These are phyloP conservation scores for Neurospora terricola DNA, from an alignment of 495 filamentous ascomycete species.

Conservation along the genomic window DNA sequence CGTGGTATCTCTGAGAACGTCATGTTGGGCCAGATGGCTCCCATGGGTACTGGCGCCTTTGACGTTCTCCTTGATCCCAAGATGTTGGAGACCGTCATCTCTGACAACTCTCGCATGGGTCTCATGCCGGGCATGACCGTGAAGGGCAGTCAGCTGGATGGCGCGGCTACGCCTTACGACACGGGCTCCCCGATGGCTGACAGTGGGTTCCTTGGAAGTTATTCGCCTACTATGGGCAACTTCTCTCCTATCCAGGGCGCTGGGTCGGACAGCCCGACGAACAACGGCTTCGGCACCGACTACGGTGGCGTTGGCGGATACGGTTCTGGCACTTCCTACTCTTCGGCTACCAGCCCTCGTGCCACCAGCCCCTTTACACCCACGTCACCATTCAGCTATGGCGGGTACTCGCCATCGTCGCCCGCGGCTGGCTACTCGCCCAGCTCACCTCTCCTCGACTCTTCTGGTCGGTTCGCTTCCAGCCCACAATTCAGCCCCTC, in stretches of 20 bases:
- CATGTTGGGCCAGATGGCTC: slow-evolving; percentile 94
- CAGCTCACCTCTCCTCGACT: slow-evolving; percentile 50
- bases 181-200: slow-evolving; percentile 80
- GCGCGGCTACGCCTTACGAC: slow-evolving; percentile 91
- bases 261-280: slow-evolving; percentile 60
- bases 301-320: slow-evolving; percentile 31
- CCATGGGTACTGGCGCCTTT: slow-evolving; percentile 90
- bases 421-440: slow-evolving; percentile 67
- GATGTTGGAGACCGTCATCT: slow-evolving; percentile 90
- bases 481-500: slow-evolving; percentile 65
- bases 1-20: slow-evolving; percentile 97
- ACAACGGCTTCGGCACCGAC: slow-evolving; percentile 50
- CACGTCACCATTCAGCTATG: slow-evolving; percentile 55
- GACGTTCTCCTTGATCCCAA: slow-evolving; percentile 86
- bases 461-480: slow-evolving; percentile 54
- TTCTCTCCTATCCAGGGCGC: slow-evolving; percentile 86
- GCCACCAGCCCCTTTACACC: slow-evolving; percentile 75
- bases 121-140: slow-evolving; percentile 65
- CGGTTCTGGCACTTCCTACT: slow-evolving; percentile 50
- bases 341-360: slow-evolving; percentile 53
- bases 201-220: slow-evolving; percentile 47
- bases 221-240: slow-evolving; percentile 67
- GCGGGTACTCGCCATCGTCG: slow-evolving; percentile 54
- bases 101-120: slow-evolving; percentile 73
- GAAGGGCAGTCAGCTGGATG: slow-evolving; percentile 64